phyloP scores from a whole-genome alignment of 176 grass and related monocot species.

The Phyllostachys edulis region DNA sequence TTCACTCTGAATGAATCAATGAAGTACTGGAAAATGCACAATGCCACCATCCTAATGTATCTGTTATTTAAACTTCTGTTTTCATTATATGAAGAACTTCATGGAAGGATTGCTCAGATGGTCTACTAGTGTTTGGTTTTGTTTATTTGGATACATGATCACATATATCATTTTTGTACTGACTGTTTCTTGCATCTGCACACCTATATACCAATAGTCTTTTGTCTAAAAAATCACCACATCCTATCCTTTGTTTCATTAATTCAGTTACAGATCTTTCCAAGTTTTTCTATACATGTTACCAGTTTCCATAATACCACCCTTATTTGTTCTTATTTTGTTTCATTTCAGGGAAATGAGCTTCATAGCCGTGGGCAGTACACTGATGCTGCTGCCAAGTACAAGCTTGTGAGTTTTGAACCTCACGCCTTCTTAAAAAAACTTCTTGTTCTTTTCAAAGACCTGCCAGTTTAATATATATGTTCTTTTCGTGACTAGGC shows the following conservation, averaged over 20 bases:
- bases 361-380: slow-evolving; percentile 75
- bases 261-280: background rate
- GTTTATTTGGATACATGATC: background rate
- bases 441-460: background rate
- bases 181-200: background rate
- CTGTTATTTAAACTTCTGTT: background rate
- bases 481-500: slow-evolving; percentile 55
- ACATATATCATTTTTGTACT: background rate
- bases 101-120: background rate
- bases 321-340: slow-evolving; percentile 21
- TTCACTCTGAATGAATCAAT: background rate
- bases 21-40: background rate
- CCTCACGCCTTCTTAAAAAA: background rate
- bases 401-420: slow-evolving; percentile 72
- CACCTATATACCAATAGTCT: background rate
- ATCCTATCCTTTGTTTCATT: background rate
- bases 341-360: slow-evolving; percentile 70
- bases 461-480: background rate
- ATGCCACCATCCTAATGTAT: background rate
- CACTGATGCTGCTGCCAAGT: slow-evolving; percentile 76
- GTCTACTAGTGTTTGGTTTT: background rate
- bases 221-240: background rate
- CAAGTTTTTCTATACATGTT: slow-evolving; percentile 28
- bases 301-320: background rate
- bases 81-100: background rate